Evolutionary conservation across 192 early-diverging fungal species (phyloP).

Genomic region (Coemansia furcata): DNA sequence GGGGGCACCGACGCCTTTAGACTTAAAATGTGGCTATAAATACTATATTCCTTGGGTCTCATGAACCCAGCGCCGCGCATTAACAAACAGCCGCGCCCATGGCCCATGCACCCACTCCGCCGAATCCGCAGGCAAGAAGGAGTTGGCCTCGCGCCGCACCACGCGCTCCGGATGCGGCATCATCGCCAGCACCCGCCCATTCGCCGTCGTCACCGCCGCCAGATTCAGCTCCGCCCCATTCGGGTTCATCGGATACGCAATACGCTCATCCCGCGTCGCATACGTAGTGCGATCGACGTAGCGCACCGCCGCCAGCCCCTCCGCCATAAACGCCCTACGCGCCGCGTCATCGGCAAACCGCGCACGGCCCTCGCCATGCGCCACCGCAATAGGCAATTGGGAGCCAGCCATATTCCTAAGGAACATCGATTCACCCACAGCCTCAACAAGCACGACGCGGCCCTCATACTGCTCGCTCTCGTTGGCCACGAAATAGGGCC

Average conservation of each 20-base stretch:
- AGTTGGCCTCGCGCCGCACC: conserved; percentile 80
- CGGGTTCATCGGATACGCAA: conserved; percentile 95
- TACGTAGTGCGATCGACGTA: conserved; percentile 77
- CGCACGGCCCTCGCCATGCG: conserved; percentile 97
- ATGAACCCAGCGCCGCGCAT: conserved; percentile 80
- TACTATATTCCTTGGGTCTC: no score
- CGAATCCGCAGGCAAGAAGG: conserved; percentile 68
- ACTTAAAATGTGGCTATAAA: conserved; percentile 61
- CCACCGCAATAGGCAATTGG: conserved; percentile 87
- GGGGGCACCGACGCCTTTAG: conserved; percentile 91
- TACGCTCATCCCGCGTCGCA: conserved; percentile 61
- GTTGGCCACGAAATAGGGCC: conserved; percentile 94
- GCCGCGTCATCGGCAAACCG: conserved; percentile 60
- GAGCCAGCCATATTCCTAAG: conserved; percentile 90
- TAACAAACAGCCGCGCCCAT: conserved; percentile 92
- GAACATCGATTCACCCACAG: conserved; percentile 58
- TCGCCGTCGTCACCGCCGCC: conserved; percentile 78
- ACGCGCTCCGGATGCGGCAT: conserved; percentile 99
- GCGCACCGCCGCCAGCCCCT: conserved; percentile 63
- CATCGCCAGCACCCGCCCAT: conserved; percentile 88
- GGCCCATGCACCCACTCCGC: conserved; percentile 59
- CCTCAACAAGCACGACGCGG: conserved; percentile 72
- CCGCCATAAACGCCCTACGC: conserved; percentile 39
- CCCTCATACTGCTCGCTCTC: conserved; percentile 95
- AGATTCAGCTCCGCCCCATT: conserved; percentile 89